Evolutionary conservation across 768 basidiomycete species (phyloP).

Genomic region (Leccinellum albellum): DNA sequence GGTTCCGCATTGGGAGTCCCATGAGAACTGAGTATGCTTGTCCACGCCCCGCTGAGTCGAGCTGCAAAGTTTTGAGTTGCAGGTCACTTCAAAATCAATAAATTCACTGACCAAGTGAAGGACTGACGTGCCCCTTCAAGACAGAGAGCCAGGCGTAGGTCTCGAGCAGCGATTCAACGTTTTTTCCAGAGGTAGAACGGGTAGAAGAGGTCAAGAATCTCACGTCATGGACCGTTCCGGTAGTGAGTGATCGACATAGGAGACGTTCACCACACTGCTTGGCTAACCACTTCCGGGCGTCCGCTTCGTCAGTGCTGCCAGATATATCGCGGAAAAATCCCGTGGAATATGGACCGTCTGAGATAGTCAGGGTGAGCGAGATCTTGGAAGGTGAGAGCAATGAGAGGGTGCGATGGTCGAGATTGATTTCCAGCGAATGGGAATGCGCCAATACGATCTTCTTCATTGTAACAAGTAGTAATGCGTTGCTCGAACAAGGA

Average conservation of each 20-base stretch:
- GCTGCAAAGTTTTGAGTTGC: conserved; percentile 9
- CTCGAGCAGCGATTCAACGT: not conserved
- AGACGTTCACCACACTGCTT: conserved; percentile 3
- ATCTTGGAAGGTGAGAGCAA: not conserved
- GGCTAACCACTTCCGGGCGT: not conserved
- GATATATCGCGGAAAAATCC: conserved; percentile 11
- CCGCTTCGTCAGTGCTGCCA: not conserved
- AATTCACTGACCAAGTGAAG: conserved; percentile 6
- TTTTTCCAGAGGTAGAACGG: not conserved
- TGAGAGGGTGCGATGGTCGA: not conserved
- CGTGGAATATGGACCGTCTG: conserved; percentile 7
- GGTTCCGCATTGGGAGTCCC: not conserved
- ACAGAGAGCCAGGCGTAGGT: conserved; percentile 17
- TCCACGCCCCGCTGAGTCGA: conserved; percentile 7
- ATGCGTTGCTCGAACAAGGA: not conserved
- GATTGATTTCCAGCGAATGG: not conserved
- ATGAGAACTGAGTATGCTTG: not conserved
- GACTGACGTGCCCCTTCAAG: conserved; percentile 5
- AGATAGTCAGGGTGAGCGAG: conserved; percentile 15
- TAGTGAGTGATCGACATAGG: conserved; percentile 13
- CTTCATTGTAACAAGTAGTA: conserved; percentile 6
- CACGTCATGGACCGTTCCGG: conserved; percentile 17
- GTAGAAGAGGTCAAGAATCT: conserved; percentile 13
- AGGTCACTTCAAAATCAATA: not conserved
- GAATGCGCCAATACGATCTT: conserved; percentile 1